Percentiles rank a stretch among this genome's conserved stretches.
phyloP scores from a whole-genome alignment of 1,139 yeast species.

The Wickerhamomyces sp. region DNA sequence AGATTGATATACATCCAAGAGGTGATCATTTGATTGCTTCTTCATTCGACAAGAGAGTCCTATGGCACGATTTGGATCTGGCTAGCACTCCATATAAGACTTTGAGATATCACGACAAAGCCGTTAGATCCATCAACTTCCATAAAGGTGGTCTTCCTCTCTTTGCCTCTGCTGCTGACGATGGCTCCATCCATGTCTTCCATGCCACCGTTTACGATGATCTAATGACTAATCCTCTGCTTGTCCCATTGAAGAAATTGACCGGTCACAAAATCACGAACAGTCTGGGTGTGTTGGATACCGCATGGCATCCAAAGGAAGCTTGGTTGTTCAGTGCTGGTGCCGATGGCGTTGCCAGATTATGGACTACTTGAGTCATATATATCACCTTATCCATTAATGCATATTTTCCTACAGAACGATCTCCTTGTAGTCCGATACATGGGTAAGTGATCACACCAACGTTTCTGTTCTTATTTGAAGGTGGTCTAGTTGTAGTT shows the following conservation, averaged over 20 bases:
- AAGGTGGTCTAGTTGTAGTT: too few relatives aligned
- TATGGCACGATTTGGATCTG: slow-evolving; percentile 96
- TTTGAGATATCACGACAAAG: slow-evolving; percentile 88
- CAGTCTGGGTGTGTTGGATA: slow-evolving; percentile 84
- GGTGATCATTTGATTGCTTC: slow-evolving; percentile 94
- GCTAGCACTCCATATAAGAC: slow-evolving; percentile 91
- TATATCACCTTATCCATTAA: too few relatives aligned
- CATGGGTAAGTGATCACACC: too few relatives aligned
- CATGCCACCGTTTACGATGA: slow-evolving; percentile 97
- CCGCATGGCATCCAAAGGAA: slow-evolving; percentile 96
- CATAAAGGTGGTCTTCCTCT: slow-evolving; percentile 82
- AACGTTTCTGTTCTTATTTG: too few relatives aligned
- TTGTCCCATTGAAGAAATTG: slow-evolving; percentile 93
- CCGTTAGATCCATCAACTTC: slow-evolving; percentile 83
- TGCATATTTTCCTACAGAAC: too few relatives aligned
- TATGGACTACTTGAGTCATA: slow-evolving; percentile 95
- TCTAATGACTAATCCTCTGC: slow-evolving; percentile 87
- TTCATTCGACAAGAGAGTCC: slow-evolving; percentile 89
- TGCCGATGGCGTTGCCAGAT: slow-evolving; percentile 92
- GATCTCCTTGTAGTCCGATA: too few relatives aligned
- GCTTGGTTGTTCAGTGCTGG: slow-evolving; percentile 99
- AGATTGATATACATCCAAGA: slow-evolving; percentile 90
- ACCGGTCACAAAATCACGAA: slow-evolving; percentile 83
- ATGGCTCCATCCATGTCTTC: slow-evolving; percentile 89
- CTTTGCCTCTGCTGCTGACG: slow-evolving; percentile 96